Evolutionary conservation across 768 basidiomycete genomes (phyloP).

Genomic region (Suillus plorans): DNA sequence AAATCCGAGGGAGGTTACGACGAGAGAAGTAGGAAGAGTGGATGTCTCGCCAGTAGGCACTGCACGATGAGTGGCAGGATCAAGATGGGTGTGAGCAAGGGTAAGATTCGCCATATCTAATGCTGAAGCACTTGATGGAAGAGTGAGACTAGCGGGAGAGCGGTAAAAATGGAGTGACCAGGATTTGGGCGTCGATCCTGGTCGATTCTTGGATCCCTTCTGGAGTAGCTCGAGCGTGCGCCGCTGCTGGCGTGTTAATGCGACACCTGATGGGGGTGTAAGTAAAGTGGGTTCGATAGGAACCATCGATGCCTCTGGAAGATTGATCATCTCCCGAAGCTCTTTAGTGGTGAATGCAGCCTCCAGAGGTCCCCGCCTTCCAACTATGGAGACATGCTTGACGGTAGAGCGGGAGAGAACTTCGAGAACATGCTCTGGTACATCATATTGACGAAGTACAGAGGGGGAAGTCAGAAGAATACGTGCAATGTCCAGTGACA

Average conservation of each 20-base stretch:
- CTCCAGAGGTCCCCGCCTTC: constrained; percentile 82
- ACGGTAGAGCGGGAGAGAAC: constrained; percentile 63
- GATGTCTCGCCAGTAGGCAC: constrained; percentile 57
- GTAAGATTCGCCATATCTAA: constrained; percentile 41
- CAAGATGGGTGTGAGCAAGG: constrained; percentile 61
- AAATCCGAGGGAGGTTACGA: constrained; percentile 89
- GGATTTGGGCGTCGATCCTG: constrained; percentile 55
- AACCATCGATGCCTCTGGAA: constrained; percentile 65
- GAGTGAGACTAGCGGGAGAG: constrained; percentile 53
- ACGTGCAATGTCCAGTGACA: constrained; percentile 88
- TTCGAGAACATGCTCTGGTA: constrained; percentile 72
- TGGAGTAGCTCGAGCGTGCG: constrained; percentile 64
- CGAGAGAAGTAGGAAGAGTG: constrained; percentile 63
- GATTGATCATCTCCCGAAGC: constrained; percentile 74
- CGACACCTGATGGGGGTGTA: constrained; percentile 28
- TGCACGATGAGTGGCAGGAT: constrained; percentile 45
- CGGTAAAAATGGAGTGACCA: constrained; percentile 86
- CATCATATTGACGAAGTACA: constrained; percentile 67
- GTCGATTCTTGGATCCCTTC: constrained; percentile 55
- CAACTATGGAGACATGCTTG: constrained; percentile 79
- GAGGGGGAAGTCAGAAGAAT: constrained; percentile 77
- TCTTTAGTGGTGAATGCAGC: constrained; percentile 94
- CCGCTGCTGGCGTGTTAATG: constrained; percentile 61
- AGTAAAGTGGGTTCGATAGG: constrained; percentile 55
- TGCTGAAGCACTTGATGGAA: constrained; percentile 20